Percentiles rank a stretch among this genome's conserved stretches.
These are phyloP conservation scores for Cornus suecica DNA, from an alignment of 148 eudicot species.

Conservation along the genomic window DNA sequence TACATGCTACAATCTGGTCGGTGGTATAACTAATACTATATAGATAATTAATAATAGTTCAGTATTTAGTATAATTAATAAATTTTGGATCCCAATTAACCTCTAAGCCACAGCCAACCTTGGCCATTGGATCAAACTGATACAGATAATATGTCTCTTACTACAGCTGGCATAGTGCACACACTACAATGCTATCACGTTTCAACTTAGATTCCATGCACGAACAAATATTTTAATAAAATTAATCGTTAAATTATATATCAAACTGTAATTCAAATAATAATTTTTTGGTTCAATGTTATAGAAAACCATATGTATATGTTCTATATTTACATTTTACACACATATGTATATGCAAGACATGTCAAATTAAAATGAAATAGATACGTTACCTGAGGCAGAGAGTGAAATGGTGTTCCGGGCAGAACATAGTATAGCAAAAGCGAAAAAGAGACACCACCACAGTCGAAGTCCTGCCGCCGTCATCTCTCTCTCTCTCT, in stretches of 20 bases:
- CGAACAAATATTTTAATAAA: too few species aligned
- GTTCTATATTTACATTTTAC: not conserved
- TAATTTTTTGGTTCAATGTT: too few species aligned
- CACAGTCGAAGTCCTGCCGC: not conserved
- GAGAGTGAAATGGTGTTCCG: slow-evolving; percentile 13
- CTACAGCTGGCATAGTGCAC: not conserved
- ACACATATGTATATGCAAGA: not conserved
- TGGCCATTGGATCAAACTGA: not conserved
- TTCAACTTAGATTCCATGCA: too few species aligned
- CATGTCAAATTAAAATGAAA: not conserved
- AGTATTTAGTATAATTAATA: too few species aligned
- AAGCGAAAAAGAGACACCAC: not conserved
- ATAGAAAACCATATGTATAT: too few species aligned
- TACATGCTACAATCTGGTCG: too few species aligned
- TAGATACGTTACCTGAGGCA: slow-evolving; percentile 10
- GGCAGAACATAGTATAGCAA: slow-evolving; percentile 11
- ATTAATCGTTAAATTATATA: too few species aligned
- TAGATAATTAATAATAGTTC: too few species aligned
- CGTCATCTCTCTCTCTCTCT: not conserved
- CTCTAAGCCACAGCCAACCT: not conserved
- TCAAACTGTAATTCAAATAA: too few species aligned
- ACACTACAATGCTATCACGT: not conserved
- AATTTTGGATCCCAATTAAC: not conserved
- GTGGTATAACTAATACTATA: too few species aligned
- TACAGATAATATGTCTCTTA: too few species aligned